Evolutionary conservation across 805 yeast genomes (phyloP), one percentile per base, ranked within the genome.

Genomic region (Spathaspora hagerdaliae): DNA sequence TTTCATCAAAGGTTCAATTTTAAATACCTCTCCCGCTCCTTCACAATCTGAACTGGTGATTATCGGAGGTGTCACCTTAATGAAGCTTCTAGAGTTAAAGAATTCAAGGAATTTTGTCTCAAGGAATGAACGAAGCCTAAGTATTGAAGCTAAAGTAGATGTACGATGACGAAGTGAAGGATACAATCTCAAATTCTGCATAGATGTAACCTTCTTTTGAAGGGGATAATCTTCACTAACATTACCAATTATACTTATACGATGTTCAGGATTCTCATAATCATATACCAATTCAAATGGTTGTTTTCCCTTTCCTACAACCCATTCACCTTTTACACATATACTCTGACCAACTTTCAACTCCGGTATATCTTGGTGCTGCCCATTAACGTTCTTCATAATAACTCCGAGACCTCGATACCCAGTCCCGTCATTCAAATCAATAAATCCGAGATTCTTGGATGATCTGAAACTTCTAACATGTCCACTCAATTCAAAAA

Each of bases 21-120:
- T 68, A 53, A 94, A 94, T 50, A 87, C 78, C 59, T 94, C 98
- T 5, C 98, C 98, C 3, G 96, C 97, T 13, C 99, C 98, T 67
- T 94, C 99, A 60, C 98, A 92, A 61, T 94, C 99, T 1, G 95
- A 81, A 9, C 87, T 73, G 0, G 99, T 94, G 19, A 92, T 67
- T 10, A 92, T 55, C 7, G 99, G 99, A 3, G 98, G 96, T 26
- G 82, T 73, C 0, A 87, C 89, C 66, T 88, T 91, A 11, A 74
- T 65, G 52, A 87, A 89, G 11, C 76, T 76, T 14, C 74, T 54
- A 0, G 57, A 45, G 14, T 71, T 65, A 60, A 88, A 87, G 54
- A 79, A 87, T 2, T 67, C 67, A 36, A 73, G 64, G 7, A 90
- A 54, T 29, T 70, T 61, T 1, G 67, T 51, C 52, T 88, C 89